Conservation (phyloP, 176 grass and related monocot species). For the Triticum monococcum region DNA sequence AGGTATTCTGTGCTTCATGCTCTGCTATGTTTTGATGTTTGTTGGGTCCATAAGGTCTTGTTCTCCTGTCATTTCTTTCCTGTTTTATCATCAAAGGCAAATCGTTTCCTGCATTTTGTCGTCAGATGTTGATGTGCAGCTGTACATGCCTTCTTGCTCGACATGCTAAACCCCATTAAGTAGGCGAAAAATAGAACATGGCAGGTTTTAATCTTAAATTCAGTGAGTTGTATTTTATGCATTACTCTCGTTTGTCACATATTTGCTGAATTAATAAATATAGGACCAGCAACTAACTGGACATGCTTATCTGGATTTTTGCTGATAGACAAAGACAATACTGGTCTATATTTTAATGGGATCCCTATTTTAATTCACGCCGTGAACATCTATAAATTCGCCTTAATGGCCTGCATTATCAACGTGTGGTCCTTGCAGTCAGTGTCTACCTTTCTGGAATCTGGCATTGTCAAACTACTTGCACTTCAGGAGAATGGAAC, state of each 20-base stretch:
- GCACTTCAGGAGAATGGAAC: background rate
- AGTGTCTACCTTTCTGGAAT: background rate
- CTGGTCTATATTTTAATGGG: background rate
- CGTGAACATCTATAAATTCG: background rate
- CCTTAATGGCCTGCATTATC: background rate
- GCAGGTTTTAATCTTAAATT: background rate
- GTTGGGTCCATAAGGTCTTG: background rate
- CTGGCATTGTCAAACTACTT: background rate
- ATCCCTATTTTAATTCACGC: background rate
- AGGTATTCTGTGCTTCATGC: conserved; percentile 5
- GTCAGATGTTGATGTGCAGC: background rate
- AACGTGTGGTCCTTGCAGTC: background rate
- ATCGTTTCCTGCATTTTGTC: background rate
- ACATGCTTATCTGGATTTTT: conserved; percentile 3
- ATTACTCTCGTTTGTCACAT: background rate
- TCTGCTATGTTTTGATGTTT: conserved; percentile 3
- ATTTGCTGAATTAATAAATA: background rate
- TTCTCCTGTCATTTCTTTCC: background rate
- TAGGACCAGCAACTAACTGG: background rate
- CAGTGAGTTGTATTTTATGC: background rate
- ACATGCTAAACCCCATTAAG: conserved; percentile 10
- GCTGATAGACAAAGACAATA: background rate
- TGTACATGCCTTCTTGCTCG: background rate
- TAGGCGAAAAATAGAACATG: background rate
- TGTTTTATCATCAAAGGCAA: background rate